phyloP scores from a whole-genome alignment of 768 basidiomycete species.

The Boletellus sp. region DNA sequence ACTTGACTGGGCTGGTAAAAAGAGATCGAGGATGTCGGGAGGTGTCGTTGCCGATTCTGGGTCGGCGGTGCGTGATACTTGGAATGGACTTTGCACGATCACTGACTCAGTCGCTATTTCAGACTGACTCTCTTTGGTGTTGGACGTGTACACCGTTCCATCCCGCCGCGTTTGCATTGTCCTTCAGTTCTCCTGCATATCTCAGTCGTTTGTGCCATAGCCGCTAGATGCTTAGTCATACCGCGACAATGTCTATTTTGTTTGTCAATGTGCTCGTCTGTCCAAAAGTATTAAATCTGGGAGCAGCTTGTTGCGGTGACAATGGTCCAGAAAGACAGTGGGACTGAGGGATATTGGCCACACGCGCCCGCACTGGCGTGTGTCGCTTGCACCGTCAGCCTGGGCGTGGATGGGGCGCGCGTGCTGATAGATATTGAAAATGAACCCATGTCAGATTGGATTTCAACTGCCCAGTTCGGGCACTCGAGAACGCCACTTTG shows the following conservation, averaged over 20 bases:
- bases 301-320: not conserved
- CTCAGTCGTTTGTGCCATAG: not conserved
- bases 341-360: slow-evolving; percentile 7
- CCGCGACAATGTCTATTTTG: not conserved
- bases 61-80: not conserved
- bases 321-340: not conserved
- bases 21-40: not conserved
- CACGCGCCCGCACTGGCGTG: slow-evolving; percentile 5
- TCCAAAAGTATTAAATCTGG: not conserved
- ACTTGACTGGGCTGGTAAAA: not conserved
- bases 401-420: not conserved
- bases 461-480: not conserved
- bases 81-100: not conserved
- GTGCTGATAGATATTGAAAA: not conserved
- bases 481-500: not conserved
- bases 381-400: not conserved
- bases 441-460: not conserved
- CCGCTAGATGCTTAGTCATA: not conserved
- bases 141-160: not conserved
- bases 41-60: not conserved
- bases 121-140: not conserved
- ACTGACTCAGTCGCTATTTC: not conserved
- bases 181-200: not conserved
- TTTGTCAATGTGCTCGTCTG: not conserved
- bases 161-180: not conserved